These are phyloP conservation scores for Russula foetens DNA, from an alignment of 768 basidiomycete genomes.

Conservation along the genomic window DNA sequence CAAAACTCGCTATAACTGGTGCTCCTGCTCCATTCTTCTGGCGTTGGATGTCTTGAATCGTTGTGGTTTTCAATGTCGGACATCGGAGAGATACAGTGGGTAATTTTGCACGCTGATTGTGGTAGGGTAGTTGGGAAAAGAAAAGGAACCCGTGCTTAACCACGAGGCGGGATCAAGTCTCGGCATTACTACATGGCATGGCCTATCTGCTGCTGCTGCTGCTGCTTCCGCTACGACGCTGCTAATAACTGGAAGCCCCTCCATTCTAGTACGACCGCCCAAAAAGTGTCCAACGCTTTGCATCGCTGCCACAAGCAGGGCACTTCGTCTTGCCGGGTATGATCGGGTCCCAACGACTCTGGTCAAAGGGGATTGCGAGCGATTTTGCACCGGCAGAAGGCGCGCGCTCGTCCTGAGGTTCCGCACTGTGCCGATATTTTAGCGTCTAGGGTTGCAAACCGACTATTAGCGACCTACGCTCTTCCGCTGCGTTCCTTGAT, in stretches of 20 bases:
- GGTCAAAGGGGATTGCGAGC: constrained; percentile 93
- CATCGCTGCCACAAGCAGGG: constrained; percentile 76
- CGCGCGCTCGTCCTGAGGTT: constrained; percentile 88
- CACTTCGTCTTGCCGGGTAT: constrained; percentile 84
- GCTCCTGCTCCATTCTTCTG: constrained; percentile 3
- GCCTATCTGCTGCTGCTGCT: neutral
- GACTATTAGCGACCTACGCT: constrained; percentile 45
- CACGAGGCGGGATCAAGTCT: neutral
- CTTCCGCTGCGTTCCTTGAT: constrained; percentile 92
- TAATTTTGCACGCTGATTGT: no score
- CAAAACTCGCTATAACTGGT: constrained; percentile 9
- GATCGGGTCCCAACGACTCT: constrained; percentile 71
- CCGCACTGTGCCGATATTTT: constrained; percentile 43
- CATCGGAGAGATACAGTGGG: neutral
- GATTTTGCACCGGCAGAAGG: constrained; percentile 98
- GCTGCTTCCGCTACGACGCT: neutral
- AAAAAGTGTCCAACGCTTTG: constrained; percentile 97
- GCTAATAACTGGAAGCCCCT: neutral
- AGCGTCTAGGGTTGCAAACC: neutral
- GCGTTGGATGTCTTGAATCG: neutral
- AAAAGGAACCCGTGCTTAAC: neutral
- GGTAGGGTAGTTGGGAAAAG: neutral
- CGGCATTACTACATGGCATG: neutral
- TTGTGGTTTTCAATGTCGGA: neutral
- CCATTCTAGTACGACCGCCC: constrained; percentile 65